Evolutionary conservation across 345 rosid species (phyloP).

Genomic region (Erodium maritimum): DNA sequence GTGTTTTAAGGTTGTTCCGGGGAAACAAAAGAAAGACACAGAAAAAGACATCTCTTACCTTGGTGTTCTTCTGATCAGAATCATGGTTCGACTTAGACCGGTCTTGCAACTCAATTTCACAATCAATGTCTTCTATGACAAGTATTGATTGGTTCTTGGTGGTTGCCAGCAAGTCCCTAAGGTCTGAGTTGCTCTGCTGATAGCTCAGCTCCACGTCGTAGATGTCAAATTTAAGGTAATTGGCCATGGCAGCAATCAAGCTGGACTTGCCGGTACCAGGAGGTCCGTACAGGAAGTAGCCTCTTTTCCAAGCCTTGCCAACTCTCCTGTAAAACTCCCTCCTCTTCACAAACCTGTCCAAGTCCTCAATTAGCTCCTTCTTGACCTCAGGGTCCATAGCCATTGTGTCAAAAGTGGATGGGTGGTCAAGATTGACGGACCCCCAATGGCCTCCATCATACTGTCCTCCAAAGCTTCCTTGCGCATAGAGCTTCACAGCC

Average conservation of each 20-base stretch:
- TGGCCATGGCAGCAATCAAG: constrained; percentile 73
- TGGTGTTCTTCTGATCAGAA: no score
- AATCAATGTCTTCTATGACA: constrained; percentile 62
- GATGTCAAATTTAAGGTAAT: constrained; percentile 57
- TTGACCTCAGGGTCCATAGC: constrained; percentile 43
- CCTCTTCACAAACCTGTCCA: constrained; percentile 44
- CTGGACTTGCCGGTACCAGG: constrained; percentile 77
- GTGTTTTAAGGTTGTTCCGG: no score
- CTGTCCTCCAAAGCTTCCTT: no score
- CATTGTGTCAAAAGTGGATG: constrained; percentile 55
- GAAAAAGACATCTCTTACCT: no score
- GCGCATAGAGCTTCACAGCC: no score
- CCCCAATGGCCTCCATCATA: constrained; percentile 22
- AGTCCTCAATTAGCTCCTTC: constrained; percentile 35
- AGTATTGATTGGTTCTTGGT: constrained; percentile 57
- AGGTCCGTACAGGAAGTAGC: constrained; percentile 60
- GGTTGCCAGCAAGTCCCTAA: constrained; percentile 38
- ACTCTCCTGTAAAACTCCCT: constrained; percentile 46
- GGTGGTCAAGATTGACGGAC: constrained; percentile 55
- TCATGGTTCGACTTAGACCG: constrained; percentile 24
- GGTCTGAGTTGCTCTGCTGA: constrained; percentile 31
- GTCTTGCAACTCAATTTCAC: constrained; percentile 35
- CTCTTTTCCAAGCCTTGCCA: constrained; percentile 81
- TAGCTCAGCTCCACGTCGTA: constrained; percentile 42
- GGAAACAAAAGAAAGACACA: no score